Conservation (phyloP, 148 eudicot genomes). For the Silene conica region DNA sequence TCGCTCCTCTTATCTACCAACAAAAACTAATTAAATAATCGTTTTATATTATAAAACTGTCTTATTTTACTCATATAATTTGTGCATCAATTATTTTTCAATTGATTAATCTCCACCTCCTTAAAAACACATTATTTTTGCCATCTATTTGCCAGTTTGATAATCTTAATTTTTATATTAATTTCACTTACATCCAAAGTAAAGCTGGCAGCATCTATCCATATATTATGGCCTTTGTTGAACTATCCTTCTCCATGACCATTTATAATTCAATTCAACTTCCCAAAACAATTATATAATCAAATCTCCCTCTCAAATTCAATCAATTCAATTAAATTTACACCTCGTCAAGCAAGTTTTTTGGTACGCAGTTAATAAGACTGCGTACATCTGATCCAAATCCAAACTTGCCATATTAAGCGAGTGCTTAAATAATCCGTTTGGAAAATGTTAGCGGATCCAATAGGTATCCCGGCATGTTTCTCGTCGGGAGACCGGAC, state of each 20-base stretch:
- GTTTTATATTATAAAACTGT: no score
- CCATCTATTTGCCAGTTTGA: conserved; percentile 47
- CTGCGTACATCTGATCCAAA: neutral
- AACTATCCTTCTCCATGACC: neutral
- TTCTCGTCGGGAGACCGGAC: conserved; percentile 37
- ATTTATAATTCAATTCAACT: neutral
- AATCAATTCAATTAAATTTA: neutral
- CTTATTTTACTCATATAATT: no score
- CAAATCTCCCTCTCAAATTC: neutral
- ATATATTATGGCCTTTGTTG: conserved; percentile 5
- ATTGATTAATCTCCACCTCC: neutral
- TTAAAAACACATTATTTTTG: neutral
- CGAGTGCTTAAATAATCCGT: neutral
- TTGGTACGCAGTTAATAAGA: neutral
- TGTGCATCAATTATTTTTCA: neutral
- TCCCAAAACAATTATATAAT: neutral
- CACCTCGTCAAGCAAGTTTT: no score
- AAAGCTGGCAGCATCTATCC: conserved; percentile 40
- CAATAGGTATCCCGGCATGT: conserved; percentile 61
- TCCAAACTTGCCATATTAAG: neutral
- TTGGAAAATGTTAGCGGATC: conserved; percentile 47
- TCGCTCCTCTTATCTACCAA: no score
- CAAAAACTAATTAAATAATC: no score
- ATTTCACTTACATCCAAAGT: conserved; percentile 14
- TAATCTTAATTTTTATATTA: conserved; percentile 9